Evolutionary conservation across 257 asterid genomes (phyloP).

Genomic region (Ocimum tenuiflorum): DNA sequence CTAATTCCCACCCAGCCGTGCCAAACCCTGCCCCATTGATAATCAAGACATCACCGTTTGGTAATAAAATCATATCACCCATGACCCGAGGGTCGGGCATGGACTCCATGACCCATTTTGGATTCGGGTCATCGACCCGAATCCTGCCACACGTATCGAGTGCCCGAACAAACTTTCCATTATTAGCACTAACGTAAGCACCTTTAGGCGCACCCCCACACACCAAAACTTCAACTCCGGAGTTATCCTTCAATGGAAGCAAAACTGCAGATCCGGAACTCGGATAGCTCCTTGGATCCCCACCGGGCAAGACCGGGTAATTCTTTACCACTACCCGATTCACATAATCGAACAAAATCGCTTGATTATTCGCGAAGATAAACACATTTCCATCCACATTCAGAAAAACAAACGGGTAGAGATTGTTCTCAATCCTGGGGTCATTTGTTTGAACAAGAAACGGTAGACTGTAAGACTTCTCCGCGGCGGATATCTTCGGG

Average conservation of each 20-base stretch:
- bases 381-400: slow-evolving; percentile 47
- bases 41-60: slow-evolving; percentile 37
- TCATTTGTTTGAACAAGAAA: slow-evolving; percentile 32
- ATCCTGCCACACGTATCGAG: slow-evolving; percentile 44
- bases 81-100: slow-evolving; percentile 46
- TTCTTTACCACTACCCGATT: slow-evolving; percentile 20
- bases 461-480: slow-evolving; percentile 15
- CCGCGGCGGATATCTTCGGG: slow-evolving; percentile 18
- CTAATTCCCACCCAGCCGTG: slow-evolving; percentile 41
- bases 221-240: slow-evolving; percentile 30
- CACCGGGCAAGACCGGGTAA: slow-evolving; percentile 39
- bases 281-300: slow-evolving; percentile 50
- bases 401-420: slow-evolving; percentile 46
- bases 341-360: slow-evolving; percentile 31
- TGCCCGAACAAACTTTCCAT: slow-evolving; percentile 25
- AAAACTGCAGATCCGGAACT: slow-evolving; percentile 48
- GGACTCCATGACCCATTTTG: slow-evolving; percentile 43
- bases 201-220: slow-evolving; percentile 48
- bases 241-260: slow-evolving; percentile 33
- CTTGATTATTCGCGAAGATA: slow-evolving; percentile 43
- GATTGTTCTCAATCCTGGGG: slow-evolving; percentile 21
- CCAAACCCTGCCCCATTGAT: slow-evolving; percentile 43
- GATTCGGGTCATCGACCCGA: slow-evolving; percentile 29
- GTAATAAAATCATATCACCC: slow-evolving; percentile 48
- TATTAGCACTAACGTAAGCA: slow-evolving; percentile 17